Evolutionary conservation across 2,329 filamentous ascomycete species (phyloP).

Genomic region (Alternaria infectoria): DNA sequence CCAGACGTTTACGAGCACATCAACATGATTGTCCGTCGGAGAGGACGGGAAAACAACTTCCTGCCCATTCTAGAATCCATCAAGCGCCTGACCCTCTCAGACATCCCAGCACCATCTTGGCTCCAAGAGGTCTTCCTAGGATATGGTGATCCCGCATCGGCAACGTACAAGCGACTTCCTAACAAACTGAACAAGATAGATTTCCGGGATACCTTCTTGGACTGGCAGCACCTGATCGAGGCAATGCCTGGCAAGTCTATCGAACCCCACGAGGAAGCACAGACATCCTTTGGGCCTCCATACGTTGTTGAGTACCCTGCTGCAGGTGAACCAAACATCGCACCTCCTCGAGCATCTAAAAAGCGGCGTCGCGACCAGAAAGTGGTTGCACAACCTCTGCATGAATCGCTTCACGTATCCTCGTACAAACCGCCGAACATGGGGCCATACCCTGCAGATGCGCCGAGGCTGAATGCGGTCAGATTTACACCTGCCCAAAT

Average conservation of each 20-base stretch:
- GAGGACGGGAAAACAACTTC: slow-evolving; percentile 95
- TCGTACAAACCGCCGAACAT: slow-evolving; percentile 89
- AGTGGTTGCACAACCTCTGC: slow-evolving; percentile 65
- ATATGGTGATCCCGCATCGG: slow-evolving; percentile 89
- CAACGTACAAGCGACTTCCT: slow-evolving; percentile 81
- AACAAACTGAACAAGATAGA: slow-evolving; percentile 82
- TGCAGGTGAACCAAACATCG: slow-evolving; percentile 49
- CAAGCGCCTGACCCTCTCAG: slow-evolving; percentile 80
- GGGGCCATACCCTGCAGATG: slow-evolving; percentile 87
- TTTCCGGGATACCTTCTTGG: slow-evolving; percentile 90
- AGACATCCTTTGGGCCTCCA: slow-evolving; percentile 80
- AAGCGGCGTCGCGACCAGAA: slow-evolving; percentile 82
- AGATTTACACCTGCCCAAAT: slow-evolving; percentile 91
- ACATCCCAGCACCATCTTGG: slow-evolving; percentile 87
- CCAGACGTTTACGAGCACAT: slow-evolving; percentile 81
- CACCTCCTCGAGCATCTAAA: slow-evolving; percentile 70
- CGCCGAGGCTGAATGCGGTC: slow-evolving; percentile 79
- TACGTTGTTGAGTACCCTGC: slow-evolving; percentile 75
- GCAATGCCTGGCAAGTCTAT: slow-evolving; percentile 87
- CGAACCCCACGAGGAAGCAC: slow-evolving; percentile 74
- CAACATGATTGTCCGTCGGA: slow-evolving; percentile 84
- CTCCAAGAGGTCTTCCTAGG: slow-evolving; percentile 97
- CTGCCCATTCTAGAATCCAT: slow-evolving; percentile 92
- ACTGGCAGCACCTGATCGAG: slow-evolving; percentile 93
- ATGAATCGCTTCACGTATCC: slow-evolving; percentile 74